These are phyloP conservation scores for Saccharomycopsis fermentans DNA, from an alignment of 805 yeast genomes.

Conservation along the genomic window DNA sequence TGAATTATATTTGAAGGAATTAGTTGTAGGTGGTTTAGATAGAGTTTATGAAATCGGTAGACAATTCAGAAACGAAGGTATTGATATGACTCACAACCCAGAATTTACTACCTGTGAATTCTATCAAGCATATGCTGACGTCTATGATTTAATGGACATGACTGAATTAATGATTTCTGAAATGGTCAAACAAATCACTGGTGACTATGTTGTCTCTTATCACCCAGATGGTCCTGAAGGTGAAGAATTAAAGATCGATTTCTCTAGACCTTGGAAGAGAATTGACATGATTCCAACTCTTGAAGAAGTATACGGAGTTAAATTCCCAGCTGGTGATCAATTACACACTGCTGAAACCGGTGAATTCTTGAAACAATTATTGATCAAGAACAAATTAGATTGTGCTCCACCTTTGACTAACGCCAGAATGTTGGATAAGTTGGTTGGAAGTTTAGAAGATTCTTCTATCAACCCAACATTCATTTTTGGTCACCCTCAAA, in stretches of 20 bases:
- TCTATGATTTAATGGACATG: conserved; percentile 65
- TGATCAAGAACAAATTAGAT: conserved; percentile 72
- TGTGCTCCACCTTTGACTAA: conserved; percentile 89
- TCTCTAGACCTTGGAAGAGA: conserved; percentile 97
- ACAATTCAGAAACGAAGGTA: conserved; percentile 84
- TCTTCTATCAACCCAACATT: conserved; percentile 93
- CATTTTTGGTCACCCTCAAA: conserved; percentile 97
- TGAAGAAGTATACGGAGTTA: conserved; percentile 76
- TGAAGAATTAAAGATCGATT: conserved; percentile 68
- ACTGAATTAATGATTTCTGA: conserved; percentile 90
- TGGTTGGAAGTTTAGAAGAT: conserved; percentile 95
- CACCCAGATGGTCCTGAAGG: conserved; percentile 94
- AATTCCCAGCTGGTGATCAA: conserved; percentile 92
- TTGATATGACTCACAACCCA: conserved; percentile 88
- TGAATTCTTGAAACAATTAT: conserved; percentile 70
- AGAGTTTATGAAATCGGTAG: conserved; percentile 80
- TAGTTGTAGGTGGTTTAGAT: conserved; percentile 79
- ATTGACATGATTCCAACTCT: conserved; percentile 93
- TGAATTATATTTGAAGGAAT: conserved; percentile 77
- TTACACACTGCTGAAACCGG: conserved; percentile 92
- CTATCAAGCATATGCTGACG: conserved; percentile 59
- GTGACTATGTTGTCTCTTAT: conserved; percentile 73
- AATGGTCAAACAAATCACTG: conserved; percentile 94
- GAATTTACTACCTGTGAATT: conserved; percentile 90
- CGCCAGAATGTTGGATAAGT: conserved; percentile 97